Base-by-base conservation (phyloP, 2,329 filamentous ascomycete species). In the Colletotrichum sp. region DNA sequence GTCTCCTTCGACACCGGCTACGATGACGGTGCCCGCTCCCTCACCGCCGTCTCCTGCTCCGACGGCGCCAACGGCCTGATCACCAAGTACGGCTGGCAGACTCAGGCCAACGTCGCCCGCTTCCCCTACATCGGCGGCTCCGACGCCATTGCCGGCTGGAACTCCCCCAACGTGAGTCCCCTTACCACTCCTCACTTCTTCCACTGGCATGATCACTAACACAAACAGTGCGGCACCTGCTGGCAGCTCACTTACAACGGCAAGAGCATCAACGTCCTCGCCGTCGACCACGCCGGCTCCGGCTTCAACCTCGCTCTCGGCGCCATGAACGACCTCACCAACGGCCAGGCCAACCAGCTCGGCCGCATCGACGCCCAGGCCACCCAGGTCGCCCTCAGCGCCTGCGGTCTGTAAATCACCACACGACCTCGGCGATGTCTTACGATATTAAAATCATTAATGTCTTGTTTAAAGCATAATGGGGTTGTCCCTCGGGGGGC, bases 1-100 rank as follows among this genome's bases (percentile, higher is more conserved):
- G 93, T 96, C 81, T 93, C 93, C 78, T 96, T 93, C 84, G 94
- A 96, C 85, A 85, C 86, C 24, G 92, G 89, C 81, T 97, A 95
- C 86, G 94, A 96, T 81, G 86, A 93, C 77, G 82, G 82, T 61
- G 78, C 79, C 75, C 89, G 92, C 74, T 87, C 90, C 60, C 83
- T 96, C 71, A 87, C 84, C 38, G 83, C 81, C 7, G 88, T 95
- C 60, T 83, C 92, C 77, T 95, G 93, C 90, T 93, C 91, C 36
- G 91, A 95, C 81, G 93, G 93, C 71, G 63, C 77, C 77, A 93
- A 94, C 84, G 93, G 93, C 74, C 88, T 95, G 77, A 90, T 91
- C 77, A 92, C 89, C 79, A 89, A 87, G 80, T 91, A 91, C 85
- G 87, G 87, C 79, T 94, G 90, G 90, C 81, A 84, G 68, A 91